Evolutionary conservation across 1,284 basidiomycete genomes (phyloP).

Genomic region (Puccinia hordei): DNA sequence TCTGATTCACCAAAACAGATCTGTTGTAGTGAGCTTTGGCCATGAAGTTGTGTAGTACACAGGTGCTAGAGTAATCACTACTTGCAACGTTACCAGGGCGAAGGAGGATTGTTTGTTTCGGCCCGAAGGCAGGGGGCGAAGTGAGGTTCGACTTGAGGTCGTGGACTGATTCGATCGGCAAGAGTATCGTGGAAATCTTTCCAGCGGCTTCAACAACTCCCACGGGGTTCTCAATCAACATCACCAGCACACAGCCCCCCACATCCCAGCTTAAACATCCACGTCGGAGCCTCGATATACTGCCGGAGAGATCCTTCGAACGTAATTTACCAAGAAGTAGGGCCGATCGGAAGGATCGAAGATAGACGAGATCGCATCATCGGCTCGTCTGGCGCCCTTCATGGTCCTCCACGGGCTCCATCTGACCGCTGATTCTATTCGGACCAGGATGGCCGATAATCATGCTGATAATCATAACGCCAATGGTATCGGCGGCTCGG

Average conservation of each 20-base stretch:
- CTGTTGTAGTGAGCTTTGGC: too few species aligned
- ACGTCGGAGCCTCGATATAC: background rate
- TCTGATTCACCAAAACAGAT: too few species aligned
- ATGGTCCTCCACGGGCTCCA: background rate
- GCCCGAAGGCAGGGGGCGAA: too few species aligned
- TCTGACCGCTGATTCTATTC: background rate
- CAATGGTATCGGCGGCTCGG: slow-evolving; percentile 16
- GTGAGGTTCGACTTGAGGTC: too few species aligned
- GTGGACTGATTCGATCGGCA: too few species aligned
- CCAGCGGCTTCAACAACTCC: background rate
- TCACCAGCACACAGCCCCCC: background rate
- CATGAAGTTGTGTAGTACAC: too few species aligned
- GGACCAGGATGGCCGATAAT: background rate
- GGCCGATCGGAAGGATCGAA: background rate
- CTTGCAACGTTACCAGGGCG: too few species aligned
- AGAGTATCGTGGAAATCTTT: too few species aligned
- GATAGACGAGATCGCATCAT: background rate
- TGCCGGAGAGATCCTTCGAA: too few species aligned
- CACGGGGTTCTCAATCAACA: slow-evolving; percentile 7
- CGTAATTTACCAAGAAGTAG: background rate
- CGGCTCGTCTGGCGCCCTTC: background rate
- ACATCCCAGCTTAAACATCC: background rate
- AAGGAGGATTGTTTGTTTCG: too few species aligned
- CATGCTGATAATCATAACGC: background rate
- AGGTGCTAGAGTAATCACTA: too few species aligned